phyloP scores from a whole-genome alignment of 2,329 filamentous ascomycete species.

The Chrysoporthe austroafricana region DNA sequence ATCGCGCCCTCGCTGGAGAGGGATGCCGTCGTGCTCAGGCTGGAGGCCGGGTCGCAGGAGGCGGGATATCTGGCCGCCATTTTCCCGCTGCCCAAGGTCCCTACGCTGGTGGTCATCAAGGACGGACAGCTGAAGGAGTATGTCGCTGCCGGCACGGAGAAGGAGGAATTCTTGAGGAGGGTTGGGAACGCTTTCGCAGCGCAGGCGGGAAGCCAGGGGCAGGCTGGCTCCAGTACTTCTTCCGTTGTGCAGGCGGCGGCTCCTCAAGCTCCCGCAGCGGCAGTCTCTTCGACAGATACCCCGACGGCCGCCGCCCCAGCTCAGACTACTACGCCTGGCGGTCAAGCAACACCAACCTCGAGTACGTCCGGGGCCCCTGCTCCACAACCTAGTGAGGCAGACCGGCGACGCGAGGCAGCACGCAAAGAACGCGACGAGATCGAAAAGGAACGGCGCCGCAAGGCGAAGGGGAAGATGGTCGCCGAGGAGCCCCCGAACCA shows the following conservation, averaged over 20 bases:
- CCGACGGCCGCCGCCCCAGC: constrained; percentile 6
- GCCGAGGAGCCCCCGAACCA: constrained; percentile 46
- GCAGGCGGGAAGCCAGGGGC: constrained; percentile 7
- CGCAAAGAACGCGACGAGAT: constrained; percentile 52
- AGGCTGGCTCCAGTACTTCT: constrained; percentile 1
- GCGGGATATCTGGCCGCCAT: constrained; percentile 81
- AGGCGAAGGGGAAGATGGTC: constrained; percentile 47
- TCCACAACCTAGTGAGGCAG: constrained; percentile 11
- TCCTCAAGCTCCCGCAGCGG: constrained; percentile 18
- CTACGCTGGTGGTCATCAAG: constrained; percentile 78
- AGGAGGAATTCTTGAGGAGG: constrained; percentile 67
- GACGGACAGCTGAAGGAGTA: constrained; percentile 81
- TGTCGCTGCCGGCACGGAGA: constrained; percentile 65
- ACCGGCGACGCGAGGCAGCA: constrained; percentile 48
- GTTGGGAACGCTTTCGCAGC: constrained; percentile 48
- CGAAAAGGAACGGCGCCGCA: constrained; percentile 34
- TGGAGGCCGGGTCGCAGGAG: constrained; percentile 76
- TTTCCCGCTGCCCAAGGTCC: constrained; percentile 78
- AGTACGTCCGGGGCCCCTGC: constrained; percentile 30
- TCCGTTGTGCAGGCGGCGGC: constrained; percentile 16
- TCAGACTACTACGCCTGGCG: constrained; percentile 29
- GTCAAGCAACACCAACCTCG: constrained; percentile 31
- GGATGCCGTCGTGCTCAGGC: constrained; percentile 70
- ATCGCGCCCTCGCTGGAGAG: constrained; percentile 59
- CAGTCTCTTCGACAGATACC: constrained; percentile 13